Evolutionary conservation across 2,329 filamentous ascomycete species (phyloP).

Genomic region (Hypomyces perniciosus): DNA sequence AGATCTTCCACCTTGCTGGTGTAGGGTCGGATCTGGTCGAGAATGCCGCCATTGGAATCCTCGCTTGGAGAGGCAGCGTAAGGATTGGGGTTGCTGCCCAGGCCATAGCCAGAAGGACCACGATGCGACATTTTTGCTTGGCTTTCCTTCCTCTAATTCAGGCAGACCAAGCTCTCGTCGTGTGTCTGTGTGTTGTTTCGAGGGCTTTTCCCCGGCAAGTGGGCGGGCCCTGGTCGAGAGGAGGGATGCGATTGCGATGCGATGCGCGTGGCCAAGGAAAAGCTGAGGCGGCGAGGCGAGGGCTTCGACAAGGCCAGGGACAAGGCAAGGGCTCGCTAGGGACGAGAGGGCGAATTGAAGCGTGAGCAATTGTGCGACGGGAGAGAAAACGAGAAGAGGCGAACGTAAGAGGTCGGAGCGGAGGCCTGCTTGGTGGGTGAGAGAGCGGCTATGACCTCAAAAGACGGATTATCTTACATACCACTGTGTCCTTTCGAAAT

Average conservation of each 20-base stretch:
- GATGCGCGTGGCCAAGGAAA: background rate
- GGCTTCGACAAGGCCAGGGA: background rate
- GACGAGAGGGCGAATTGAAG: conserved; percentile 2
- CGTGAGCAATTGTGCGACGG: conserved; percentile 9
- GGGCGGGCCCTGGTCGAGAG: background rate
- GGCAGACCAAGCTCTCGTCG: background rate
- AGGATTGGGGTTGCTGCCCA: conserved; percentile 58
- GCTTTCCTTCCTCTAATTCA: background rate
- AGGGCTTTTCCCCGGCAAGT: background rate
- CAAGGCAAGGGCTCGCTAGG: background rate
- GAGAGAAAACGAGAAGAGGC: background rate
- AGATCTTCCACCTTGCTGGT: conserved; percentile 98
- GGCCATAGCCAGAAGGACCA: conserved; percentile 75
- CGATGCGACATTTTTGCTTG: conserved; percentile 37
- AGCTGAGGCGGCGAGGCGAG: conserved; percentile 2
- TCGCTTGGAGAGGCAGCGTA: conserved; percentile 55
- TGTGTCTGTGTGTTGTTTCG: background rate
- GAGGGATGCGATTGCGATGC: conserved; percentile 3
- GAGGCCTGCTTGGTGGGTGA: background rate
- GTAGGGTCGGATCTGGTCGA: conserved; percentile 87
- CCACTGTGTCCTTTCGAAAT: conserved; percentile 36
- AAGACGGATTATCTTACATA: conserved; percentile 19
- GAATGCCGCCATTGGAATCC: conserved; percentile 53
- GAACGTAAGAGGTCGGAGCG: conserved; percentile 1
- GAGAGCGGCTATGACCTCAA: conserved; percentile 24